These are phyloP conservation scores for Leptographium wingfieldii DNA, from an alignment of 2,329 filamentous ascomycete species.

Conservation along the genomic window DNA sequence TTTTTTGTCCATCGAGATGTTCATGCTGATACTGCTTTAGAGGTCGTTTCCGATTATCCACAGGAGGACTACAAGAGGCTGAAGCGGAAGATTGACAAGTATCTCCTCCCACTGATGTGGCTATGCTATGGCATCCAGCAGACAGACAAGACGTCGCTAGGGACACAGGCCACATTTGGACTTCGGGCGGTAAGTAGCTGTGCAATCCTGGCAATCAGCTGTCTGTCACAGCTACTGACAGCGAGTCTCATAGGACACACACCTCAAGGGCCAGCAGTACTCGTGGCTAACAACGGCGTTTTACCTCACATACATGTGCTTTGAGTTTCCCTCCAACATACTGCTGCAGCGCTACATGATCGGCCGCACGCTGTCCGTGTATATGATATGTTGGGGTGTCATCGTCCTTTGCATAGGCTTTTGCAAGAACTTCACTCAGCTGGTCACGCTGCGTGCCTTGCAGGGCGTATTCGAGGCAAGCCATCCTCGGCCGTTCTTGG, in stretches of 20 bases:
- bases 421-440: slow-evolving; percentile 24
- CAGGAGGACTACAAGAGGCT: slow-evolving; percentile 5
- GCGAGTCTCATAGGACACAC: slow-evolving; percentile 9
- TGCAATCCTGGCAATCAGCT: not conserved
- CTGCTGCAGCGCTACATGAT: slow-evolving; percentile 17
- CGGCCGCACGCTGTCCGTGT: slow-evolving; percentile 15
- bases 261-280: slow-evolving; percentile 16
- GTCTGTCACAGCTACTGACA: not conserved
- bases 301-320: slow-evolving; percentile 20
- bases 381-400: slow-evolving; percentile 19
- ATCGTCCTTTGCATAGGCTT: slow-evolving; percentile 25
- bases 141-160: slow-evolving; percentile 30
- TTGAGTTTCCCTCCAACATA: slow-evolving; percentile 21
- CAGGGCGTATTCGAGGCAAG: slow-evolving; percentile 18
- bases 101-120: slow-evolving; percentile 26
- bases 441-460: slow-evolving; percentile 22
- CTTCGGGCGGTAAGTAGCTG: slow-evolving; percentile 14
- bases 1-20: too few relatives aligned
- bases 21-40: not conserved
- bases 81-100: slow-evolving; percentile 6
- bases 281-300: slow-evolving; percentile 22
- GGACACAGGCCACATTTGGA: slow-evolving; percentile 26
- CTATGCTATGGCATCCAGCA: slow-evolving; percentile 36
- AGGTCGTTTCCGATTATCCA: not conserved
- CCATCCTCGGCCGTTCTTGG: not conserved